Conservation (phyloP, 1,284 basidiomycete genomes). For the Amylostereum chailletii region DNA sequence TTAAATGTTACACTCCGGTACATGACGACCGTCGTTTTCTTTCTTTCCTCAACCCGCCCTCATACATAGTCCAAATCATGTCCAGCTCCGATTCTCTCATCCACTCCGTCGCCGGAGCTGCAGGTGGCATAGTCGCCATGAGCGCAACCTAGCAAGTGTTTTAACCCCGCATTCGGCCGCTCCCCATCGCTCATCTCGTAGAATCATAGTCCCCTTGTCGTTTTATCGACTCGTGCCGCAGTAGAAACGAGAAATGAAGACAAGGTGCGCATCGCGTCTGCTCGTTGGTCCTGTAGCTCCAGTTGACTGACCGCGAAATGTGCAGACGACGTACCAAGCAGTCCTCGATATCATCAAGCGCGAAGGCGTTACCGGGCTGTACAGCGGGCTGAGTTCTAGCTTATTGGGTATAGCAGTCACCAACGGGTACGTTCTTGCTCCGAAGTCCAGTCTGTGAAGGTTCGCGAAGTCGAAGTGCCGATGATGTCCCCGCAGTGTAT, state of each 20-base stretch:
- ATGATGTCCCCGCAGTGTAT: constrained; percentile 39
- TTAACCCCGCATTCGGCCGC: background rate
- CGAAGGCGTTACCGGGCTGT: constrained; percentile 83
- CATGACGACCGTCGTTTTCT: too few relatives aligned
- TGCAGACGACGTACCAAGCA: constrained; percentile 46
- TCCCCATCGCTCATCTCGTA: constrained; percentile 3
- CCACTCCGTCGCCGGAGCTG: constrained; percentile 84
- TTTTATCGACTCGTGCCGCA: constrained; percentile 88
- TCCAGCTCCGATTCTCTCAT: constrained; percentile 75
- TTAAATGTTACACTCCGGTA: too few relatives aligned
- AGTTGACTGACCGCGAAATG: background rate
- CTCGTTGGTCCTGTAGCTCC: background rate
- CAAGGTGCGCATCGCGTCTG: constrained; percentile 35
- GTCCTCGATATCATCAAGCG: constrained; percentile 73
- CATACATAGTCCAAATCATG: constrained; percentile 13
- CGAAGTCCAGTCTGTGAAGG: too few relatives aligned
- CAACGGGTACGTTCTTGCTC: constrained; percentile 57
- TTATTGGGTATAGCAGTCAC: constrained; percentile 89
- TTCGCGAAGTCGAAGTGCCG: background rate
- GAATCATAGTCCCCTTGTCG: constrained; percentile 71
- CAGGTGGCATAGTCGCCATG: constrained; percentile 90
- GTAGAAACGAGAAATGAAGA: constrained; percentile 78
- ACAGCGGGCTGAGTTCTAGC: constrained; percentile 83
- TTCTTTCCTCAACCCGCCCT: too few relatives aligned
- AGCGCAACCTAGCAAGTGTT: constrained; percentile 66